Evolutionary conservation across 1,284 basidiomycete species (phyloP), one percentile per base, ranked within the genome.

Genomic region (Porodaedalea pini): DNA sequence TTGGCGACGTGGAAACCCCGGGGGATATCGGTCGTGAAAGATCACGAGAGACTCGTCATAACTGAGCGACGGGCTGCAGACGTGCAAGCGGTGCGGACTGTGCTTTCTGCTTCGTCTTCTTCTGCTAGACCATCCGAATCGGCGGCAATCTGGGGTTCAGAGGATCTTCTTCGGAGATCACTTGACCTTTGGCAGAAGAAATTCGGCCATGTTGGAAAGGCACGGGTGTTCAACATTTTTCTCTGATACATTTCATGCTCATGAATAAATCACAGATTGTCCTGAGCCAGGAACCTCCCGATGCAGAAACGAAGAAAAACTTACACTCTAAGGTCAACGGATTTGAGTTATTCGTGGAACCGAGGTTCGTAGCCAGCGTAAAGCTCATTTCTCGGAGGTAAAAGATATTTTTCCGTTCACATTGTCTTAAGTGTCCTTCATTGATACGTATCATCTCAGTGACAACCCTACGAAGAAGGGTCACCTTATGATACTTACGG

Each of bases 391-490:
- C 85, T 31, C 77, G 82, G 69, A 85, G 81, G 92, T 91, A 66
- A 61, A 78, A 70, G 44, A 19, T 34, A 25, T 40, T 40, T 29
- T 32, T 44, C 41, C 6, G 49, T 54, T 43, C 34, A 50, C 8
- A 34, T 37, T 47, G 40, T 52, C 32, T 51, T 47, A 25, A 41
- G 29, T 41, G 32, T 47, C 41, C 59, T 45, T 48, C 58, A 15
- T 49, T 32, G 32, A 43, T 59, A 5, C 34, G 15, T 53, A 21
- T 57, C 15, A 54, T 51, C 34, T 31, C 63, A 94, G 92, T 62
- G 90, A 94, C 66, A 82, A 81, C 25, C 80, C 88, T 4, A 89
- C 90, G 11, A 95, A 94, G 78, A 88, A 86, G 67, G 94, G 94
- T 4, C 78, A 88, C 67, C 75, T 98, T 51, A 74, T 85, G 70